Conservation (phyloP, 768 basidiomycete species). For the Agaricus sinodeliciosus region DNA sequence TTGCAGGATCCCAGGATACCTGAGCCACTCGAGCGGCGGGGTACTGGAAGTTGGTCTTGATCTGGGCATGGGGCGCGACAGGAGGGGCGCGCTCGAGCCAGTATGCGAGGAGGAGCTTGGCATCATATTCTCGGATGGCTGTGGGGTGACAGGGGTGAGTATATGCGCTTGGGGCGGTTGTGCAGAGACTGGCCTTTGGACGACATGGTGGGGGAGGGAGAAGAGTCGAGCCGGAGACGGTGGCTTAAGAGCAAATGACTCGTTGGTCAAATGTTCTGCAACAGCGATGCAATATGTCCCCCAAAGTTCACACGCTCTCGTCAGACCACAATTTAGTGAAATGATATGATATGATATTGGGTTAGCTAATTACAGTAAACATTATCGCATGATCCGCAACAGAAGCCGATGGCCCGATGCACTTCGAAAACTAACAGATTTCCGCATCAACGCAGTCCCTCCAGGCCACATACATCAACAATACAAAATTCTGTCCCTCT, state of each 20-base stretch:
- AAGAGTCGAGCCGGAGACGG: slow-evolving; percentile 14
- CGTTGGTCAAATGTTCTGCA: slow-evolving; percentile 18
- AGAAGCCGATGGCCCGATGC: too few species aligned
- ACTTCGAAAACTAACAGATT: slow-evolving; percentile 10
- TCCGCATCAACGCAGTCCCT: slow-evolving; percentile 29
- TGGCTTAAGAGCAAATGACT: slow-evolving; percentile 14
- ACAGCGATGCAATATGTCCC: slow-evolving; percentile 17
- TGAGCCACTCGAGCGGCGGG: slow-evolving; percentile 79
- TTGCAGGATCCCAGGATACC: slow-evolving; percentile 74
- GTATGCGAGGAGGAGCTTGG: slow-evolving; percentile 95
- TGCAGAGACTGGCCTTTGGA: slow-evolving; percentile 32
- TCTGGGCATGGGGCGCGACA: slow-evolving; percentile 53
- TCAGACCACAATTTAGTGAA: not conserved
- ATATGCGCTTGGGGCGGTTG: slow-evolving; percentile 5
- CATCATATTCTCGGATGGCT: slow-evolving; percentile 95
- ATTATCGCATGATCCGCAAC: too few species aligned
- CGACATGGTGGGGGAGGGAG: slow-evolving; percentile 30
- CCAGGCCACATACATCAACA: slow-evolving; percentile 35
- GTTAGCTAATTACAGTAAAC: not conserved
- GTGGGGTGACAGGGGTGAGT: slow-evolving; percentile 4
- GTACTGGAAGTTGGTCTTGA: slow-evolving; percentile 55
- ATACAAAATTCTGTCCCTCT: slow-evolving; percentile 34
- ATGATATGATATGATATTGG: not conserved
- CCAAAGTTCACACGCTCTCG: slow-evolving; percentile 25
- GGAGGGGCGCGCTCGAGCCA: slow-evolving; percentile 91